These are phyloP conservation scores for Antarctomyces pellizariae DNA, from an alignment of 495 filamentous ascomycete genomes.

Conservation along the genomic window DNA sequence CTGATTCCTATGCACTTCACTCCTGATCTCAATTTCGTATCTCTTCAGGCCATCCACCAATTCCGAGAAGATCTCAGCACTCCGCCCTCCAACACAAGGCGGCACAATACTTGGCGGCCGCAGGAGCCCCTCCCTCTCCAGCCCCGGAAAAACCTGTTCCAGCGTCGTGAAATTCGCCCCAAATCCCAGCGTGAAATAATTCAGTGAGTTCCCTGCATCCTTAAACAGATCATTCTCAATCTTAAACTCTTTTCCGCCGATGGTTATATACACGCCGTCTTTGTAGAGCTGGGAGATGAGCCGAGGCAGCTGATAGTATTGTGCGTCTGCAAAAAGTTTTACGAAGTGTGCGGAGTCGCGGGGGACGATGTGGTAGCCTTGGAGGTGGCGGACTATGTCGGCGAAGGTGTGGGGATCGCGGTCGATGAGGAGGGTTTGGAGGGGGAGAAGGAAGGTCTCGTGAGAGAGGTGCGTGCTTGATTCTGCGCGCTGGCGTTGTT, in stretches of 20 bases:
- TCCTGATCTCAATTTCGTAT: constrained; percentile 61
- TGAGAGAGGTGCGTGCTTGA: not conserved
- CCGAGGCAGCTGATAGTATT: constrained; percentile 89
- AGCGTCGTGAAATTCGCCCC: constrained; percentile 68
- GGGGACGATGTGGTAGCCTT: constrained; percentile 81
- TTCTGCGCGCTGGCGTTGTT: too few relatives aligned
- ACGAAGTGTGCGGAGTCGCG: constrained; percentile 69
- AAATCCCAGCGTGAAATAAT: constrained; percentile 91
- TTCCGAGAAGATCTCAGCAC: constrained; percentile 57
- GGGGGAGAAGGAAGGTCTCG: not conserved
- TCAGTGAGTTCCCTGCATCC: constrained; percentile 64
- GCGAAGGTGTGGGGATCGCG: constrained; percentile 75
- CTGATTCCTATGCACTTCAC: constrained; percentile 53
- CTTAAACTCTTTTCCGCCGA: constrained; percentile 67
- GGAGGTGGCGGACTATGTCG: constrained; percentile 77
- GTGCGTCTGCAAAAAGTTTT: constrained; percentile 79
- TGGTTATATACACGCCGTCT: constrained; percentile 73
- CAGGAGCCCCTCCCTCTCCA: constrained; percentile 57
- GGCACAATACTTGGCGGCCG: constrained; percentile 74
- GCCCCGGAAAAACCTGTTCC: constrained; percentile 63
- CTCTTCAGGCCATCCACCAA: constrained; percentile 67
- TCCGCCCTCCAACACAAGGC: constrained; percentile 57
- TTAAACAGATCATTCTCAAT: constrained; percentile 79
- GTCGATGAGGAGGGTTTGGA: constrained; percentile 93
- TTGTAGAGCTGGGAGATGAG: constrained; percentile 87